Conservation (phyloP, 2,329 filamentous ascomycete species). For the Colletotrichum sp. region DNA sequence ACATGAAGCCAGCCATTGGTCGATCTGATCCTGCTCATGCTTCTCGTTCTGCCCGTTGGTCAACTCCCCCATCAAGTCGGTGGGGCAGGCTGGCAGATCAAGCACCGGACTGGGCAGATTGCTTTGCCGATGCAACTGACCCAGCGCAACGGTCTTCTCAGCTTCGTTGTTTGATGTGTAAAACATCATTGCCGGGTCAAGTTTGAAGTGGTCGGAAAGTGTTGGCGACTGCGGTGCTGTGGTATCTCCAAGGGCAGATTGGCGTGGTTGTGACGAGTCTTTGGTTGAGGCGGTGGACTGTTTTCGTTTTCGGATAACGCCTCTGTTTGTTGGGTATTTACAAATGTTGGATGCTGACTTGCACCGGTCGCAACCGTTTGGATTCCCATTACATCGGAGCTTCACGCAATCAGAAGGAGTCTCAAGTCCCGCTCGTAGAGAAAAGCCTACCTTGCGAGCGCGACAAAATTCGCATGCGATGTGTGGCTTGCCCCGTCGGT, state of each 20-base stretch:
- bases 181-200: not conserved
- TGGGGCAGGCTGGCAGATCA: not conserved
- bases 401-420: not conserved
- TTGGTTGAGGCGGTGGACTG: not conserved
- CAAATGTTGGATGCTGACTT: not conserved
- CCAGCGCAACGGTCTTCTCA: not conserved
- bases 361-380: not conserved
- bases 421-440: not conserved
- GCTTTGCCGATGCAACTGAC: not conserved
- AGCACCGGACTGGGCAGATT: not conserved
- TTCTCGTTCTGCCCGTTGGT: not conserved
- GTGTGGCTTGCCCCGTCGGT: not conserved
- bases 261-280: not conserved
- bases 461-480: conserved; percentile 1
- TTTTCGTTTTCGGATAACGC: not conserved
- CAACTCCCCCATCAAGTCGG: not conserved
- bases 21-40: conserved; percentile 2
- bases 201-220: not conserved
- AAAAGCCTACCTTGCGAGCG: not conserved
- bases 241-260: not conserved
- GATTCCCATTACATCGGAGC: conserved; percentile 4
- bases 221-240: not conserved
- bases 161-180: not conserved
- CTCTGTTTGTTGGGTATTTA: not conserved
- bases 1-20: conserved; percentile 1